Percentiles rank a stretch among this genome's conserved stretches.
Conservation (phyloP, 352 stramenopile species). For the Pythium oligandrum region DNA sequence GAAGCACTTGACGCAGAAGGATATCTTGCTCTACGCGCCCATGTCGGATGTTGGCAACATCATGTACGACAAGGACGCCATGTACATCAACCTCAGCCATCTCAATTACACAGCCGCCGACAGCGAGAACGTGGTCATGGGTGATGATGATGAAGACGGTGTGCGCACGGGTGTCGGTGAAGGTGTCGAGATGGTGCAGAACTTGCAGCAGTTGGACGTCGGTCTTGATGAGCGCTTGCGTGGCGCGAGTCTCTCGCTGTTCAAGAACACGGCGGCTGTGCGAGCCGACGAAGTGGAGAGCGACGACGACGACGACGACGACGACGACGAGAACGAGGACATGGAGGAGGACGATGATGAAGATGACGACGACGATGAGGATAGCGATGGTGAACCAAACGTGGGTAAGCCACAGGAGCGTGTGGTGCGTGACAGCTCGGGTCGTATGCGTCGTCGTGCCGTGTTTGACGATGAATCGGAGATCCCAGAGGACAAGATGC, state of each 20-base stretch:
- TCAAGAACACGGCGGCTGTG: constrained; percentile 91
- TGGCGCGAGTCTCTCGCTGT: constrained; percentile 92
- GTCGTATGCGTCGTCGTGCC: constrained; percentile 69
- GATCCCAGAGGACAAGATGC: constrained; percentile 16
- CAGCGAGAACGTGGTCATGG: constrained; percentile 56
- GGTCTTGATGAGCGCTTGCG: constrained; percentile 95
- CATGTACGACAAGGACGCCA: constrained; percentile 98
- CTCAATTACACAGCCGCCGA: constrained; percentile 95
- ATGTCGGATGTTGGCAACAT: constrained; percentile 97
- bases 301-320: constrained; percentile 47
- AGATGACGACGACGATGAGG: constrained; percentile 34
- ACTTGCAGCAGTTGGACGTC: constrained; percentile 88
- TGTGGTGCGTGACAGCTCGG: constrained; percentile 60
- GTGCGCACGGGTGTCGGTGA: constrained; percentile 56
- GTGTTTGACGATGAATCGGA: constrained; percentile 69
- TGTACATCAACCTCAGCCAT: constrained; percentile 97
- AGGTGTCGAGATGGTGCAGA: constrained; percentile 92
- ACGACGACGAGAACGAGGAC: constrained; percentile 46
- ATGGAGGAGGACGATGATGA: constrained; percentile 46
- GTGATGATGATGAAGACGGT: constrained; percentile 45
- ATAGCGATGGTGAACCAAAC: constrained; percentile 36
- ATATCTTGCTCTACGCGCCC: constrained; percentile 55
- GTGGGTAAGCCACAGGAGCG: constrained; percentile 61
- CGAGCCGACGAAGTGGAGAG: constrained; percentile 73
- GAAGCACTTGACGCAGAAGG: constrained; percentile 83